Conservation (phyloP, 139 green algal species). For the Limnomonas spitsbergensis region DNA sequence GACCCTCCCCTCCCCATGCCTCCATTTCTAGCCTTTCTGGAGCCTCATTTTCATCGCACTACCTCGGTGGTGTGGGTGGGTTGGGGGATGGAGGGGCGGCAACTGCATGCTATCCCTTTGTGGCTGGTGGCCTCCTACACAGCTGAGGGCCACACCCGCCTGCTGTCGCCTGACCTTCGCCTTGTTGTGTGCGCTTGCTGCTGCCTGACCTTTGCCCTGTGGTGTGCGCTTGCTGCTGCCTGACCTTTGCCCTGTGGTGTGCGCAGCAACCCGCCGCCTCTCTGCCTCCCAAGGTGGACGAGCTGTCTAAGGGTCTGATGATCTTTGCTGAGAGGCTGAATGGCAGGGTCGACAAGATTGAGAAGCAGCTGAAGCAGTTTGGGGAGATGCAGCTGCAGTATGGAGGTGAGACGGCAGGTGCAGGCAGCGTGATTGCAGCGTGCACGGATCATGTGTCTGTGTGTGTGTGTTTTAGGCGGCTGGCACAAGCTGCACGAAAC, state of each 20-base stretch:
- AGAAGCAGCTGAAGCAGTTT: not conserved
- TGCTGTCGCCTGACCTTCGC: too few species aligned
- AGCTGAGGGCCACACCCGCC: too few species aligned
- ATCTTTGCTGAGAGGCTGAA: not conserved
- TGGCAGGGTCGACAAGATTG: not conserved
- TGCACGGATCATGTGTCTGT: not conserved
- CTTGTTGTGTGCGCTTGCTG: not conserved
- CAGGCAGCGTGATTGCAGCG: not conserved
- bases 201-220: not conserved
- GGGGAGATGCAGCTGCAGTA: not conserved
- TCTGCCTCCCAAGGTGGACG: not conserved
- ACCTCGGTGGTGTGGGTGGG: too few species aligned
- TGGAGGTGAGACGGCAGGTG: not conserved
- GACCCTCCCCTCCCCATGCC: too few species aligned
- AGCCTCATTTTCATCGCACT: too few species aligned
- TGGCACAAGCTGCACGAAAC: not conserved
- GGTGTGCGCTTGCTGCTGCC: not conserved
- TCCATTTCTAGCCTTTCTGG: too few species aligned
- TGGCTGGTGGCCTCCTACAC: too few species aligned
- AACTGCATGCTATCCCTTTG: too few species aligned
- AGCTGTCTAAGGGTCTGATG: not conserved
- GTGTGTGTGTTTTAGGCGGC: too few species aligned
- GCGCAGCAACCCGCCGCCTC: not conserved
- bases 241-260: not conserved
- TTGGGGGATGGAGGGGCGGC: too few species aligned